Evolutionary conservation across 1,284 basidiomycete species (phyloP).

Genomic region (Moniliella sp.): DNA sequence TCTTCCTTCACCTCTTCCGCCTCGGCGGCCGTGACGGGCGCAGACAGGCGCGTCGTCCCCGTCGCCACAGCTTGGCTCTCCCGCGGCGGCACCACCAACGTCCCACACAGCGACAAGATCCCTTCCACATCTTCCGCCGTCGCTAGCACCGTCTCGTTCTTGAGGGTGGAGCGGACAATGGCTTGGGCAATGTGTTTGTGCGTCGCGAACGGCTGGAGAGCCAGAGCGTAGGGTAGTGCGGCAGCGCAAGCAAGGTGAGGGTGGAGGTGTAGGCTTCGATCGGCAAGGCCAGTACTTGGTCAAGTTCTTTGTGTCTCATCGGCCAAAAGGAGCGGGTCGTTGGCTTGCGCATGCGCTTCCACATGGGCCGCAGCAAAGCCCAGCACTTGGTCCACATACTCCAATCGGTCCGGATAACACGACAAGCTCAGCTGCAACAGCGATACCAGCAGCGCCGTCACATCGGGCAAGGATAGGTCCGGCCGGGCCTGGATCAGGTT

Average conservation of each 20-base stretch:
- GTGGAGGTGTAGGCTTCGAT: constrained; percentile 25
- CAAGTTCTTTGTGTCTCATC: constrained; percentile 16
- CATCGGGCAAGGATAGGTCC: constrained; percentile 28
- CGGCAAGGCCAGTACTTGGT: constrained; percentile 22
- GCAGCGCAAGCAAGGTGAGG: constrained; percentile 24
- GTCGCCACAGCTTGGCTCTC: too few species aligned
- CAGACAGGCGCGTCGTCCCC: too few species aligned
- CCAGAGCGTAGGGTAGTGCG: constrained; percentile 20
- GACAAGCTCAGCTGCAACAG: constrained; percentile 26
- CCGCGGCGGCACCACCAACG: constrained; percentile 8
- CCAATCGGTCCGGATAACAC: constrained; percentile 31
- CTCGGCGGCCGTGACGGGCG: too few species aligned
- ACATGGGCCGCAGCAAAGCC: constrained; percentile 26
- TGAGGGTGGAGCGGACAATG: constrained; percentile 23
- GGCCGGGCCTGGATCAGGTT: constrained; percentile 29
- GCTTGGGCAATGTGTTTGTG: constrained; percentile 27
- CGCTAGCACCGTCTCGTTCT: constrained; percentile 23
- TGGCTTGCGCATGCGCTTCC: constrained; percentile 13
- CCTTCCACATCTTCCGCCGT: constrained; percentile 30
- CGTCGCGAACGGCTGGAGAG: constrained; percentile 20
- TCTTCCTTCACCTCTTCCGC: constrained; percentile 28
- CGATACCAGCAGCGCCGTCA: constrained; percentile 25
- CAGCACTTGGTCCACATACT: constrained; percentile 31
- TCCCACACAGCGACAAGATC: constrained; percentile 23
- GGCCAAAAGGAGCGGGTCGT: constrained; percentile 16